These are phyloP conservation scores for Coemansia nantahalensis DNA, from an alignment of 192 early-diverging fungal species.

Conservation along the genomic window DNA sequence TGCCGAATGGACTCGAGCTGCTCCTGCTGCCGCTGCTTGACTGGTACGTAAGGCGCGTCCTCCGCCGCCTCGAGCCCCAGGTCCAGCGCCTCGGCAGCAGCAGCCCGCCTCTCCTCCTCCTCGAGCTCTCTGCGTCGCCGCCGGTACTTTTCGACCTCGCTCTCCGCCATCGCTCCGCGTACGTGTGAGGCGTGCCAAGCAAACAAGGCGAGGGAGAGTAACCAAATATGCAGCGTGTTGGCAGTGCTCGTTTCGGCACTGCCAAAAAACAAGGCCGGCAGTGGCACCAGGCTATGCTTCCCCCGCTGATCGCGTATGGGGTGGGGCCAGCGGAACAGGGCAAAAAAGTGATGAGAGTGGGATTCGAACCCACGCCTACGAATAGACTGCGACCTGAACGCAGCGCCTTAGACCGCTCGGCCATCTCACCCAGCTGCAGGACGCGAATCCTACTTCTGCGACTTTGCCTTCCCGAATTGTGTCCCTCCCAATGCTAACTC, in stretches of 20 bases:
- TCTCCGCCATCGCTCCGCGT: not conserved
- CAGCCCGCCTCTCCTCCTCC: constrained; percentile 19
- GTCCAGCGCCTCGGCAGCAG: not conserved
- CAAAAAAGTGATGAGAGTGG: constrained; percentile 7
- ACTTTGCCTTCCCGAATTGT: too few species aligned
- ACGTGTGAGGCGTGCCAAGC: too few species aligned
- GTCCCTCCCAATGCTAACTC: too few species aligned
- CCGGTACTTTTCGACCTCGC: constrained; percentile 31
- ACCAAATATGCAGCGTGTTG: not conserved
- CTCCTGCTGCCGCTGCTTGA: constrained; percentile 30
- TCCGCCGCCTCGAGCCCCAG: not conserved
- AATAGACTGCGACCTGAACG: not conserved
- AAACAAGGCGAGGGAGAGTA: too few species aligned
- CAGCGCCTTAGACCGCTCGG: too few species aligned
- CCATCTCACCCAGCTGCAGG: too few species aligned
- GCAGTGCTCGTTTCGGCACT: too few species aligned
- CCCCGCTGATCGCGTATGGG: too few species aligned
- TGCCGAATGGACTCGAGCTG: constrained; percentile 24
- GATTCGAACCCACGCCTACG: too few species aligned
- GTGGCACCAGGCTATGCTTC: too few species aligned
- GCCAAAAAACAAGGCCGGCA: not conserved
- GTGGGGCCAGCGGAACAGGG: not conserved
- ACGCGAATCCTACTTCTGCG: too few species aligned
- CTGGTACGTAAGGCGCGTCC: constrained; percentile 10
- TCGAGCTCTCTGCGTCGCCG: constrained; percentile 44